Evolutionary conservation across 331 rosid genomes (phyloP).

Genomic region (Rhamnella rubrinervis): DNA sequence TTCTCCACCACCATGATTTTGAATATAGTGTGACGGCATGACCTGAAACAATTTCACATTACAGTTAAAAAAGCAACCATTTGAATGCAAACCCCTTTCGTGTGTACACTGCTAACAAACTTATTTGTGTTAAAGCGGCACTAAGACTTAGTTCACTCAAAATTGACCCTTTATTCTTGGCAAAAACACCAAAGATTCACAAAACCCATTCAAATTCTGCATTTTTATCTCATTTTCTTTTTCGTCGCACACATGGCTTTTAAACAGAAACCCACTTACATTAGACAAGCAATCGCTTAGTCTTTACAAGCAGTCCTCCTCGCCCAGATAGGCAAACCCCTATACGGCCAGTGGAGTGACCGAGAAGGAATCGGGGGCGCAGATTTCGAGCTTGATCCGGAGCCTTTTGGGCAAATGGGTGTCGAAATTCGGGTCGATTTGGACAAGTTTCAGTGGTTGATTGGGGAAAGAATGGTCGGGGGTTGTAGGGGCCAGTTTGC

Average conservation of each 20-base stretch:
- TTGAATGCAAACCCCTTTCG: not conserved
- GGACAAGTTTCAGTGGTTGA: not conserved
- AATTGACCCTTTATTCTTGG: too few relatives aligned
- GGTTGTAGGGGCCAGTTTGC: conserved; percentile 24
- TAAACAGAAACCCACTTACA: conserved; percentile 31
- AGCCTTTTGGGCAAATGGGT: conserved; percentile 34
- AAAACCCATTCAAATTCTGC: not conserved
- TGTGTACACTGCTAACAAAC: too few relatives aligned
- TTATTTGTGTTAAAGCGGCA: too few relatives aligned
- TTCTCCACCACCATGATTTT: conserved; percentile 56
- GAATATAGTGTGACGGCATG: conserved; percentile 73
- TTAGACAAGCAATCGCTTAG: conserved; percentile 42
- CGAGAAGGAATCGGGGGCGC: conserved; percentile 72
- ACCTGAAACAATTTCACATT: conserved; percentile 43
- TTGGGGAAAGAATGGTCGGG: conserved; percentile 1
- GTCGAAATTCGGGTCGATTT: not conserved
- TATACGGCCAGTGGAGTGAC: conserved; percentile 43
- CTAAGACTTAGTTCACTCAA: too few relatives aligned
- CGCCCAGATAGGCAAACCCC: conserved; percentile 43
- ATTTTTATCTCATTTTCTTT: not conserved
- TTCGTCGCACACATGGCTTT: not conserved
- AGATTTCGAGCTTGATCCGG: conserved; percentile 68
- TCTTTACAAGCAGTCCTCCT: conserved; percentile 37
- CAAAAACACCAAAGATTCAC: conserved; percentile 1
- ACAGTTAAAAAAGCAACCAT: not conserved